Conservation (phyloP, 2,329 filamentous ascomycete species). For the Fusarium agapanthi region DNA sequence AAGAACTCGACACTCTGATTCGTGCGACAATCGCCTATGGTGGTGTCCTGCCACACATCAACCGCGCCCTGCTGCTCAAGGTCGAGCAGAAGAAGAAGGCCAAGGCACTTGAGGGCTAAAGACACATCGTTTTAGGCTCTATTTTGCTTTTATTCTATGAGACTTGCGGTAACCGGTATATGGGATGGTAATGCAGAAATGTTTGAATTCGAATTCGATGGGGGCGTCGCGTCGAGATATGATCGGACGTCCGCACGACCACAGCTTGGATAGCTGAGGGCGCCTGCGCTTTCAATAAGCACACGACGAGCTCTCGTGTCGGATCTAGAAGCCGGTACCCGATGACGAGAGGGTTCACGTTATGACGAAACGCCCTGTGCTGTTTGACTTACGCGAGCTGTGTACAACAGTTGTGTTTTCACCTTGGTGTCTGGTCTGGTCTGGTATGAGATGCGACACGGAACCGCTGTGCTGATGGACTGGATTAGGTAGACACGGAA, state of each 20-base stretch:
- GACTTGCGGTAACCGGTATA: slow-evolving; percentile 37
- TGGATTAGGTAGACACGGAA: slow-evolving; percentile 43
- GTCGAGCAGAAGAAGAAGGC: slow-evolving; percentile 97
- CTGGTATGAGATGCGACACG: slow-evolving; percentile 33
- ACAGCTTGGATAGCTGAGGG: slow-evolving; percentile 41
- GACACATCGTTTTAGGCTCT: slow-evolving; percentile 13
- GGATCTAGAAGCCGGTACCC: slow-evolving; percentile 14
- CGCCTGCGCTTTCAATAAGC: slow-evolving; percentile 29
- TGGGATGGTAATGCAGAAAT: slow-evolving; percentile 44
- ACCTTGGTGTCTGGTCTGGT: slow-evolving; percentile 30
- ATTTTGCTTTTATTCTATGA: slow-evolving; percentile 37
- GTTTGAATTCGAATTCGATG: slow-evolving; percentile 39
- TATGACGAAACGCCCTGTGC: slow-evolving; percentile 23
- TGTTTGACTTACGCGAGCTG: slow-evolving; percentile 33
- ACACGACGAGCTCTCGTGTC: slow-evolving; percentile 29
- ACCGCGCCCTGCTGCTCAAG: slow-evolving; percentile 93
- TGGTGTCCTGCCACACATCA: slow-evolving; percentile 98
- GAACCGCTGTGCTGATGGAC: slow-evolving; percentile 42
- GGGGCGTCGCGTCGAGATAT: slow-evolving; percentile 38
- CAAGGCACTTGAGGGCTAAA: slow-evolving; percentile 58
- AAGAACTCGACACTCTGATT: slow-evolving; percentile 97
- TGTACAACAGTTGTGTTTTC: slow-evolving; percentile 41
- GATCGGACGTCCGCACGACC: slow-evolving; percentile 31
- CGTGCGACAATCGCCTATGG: slow-evolving; percentile 97
- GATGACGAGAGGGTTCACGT: slow-evolving; percentile 16